Conservation (phyloP, 768 basidiomycete genomes). For the Mycena metata region DNA sequence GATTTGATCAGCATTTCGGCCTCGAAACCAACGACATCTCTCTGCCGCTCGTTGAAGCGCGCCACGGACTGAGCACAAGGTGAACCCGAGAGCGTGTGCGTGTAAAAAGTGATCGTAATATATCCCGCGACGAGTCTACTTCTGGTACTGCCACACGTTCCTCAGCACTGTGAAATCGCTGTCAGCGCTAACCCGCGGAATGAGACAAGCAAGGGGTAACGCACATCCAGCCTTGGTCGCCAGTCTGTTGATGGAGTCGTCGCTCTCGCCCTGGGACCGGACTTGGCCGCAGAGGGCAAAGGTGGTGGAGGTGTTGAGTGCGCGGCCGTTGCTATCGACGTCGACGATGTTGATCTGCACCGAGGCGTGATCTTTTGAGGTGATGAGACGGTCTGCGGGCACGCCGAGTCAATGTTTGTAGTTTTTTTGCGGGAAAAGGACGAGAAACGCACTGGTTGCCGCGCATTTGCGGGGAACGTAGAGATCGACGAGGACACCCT, state of each 20-base stretch:
- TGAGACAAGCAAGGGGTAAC: constrained; percentile 49
- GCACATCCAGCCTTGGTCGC: constrained; percentile 95
- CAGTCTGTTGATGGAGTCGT: constrained; percentile 96
- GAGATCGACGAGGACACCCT: constrained; percentile 99
- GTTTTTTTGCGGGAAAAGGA: constrained; percentile 10
- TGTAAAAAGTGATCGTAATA: constrained; percentile 19
- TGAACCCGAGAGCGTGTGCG: constrained; percentile 4
- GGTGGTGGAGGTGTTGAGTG: constrained; percentile 83
- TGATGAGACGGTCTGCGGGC: constrained; percentile 91
- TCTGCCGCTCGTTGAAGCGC: constrained; percentile 43
- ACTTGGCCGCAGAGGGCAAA: constrained; percentile 97
- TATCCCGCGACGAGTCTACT: constrained; percentile 63
- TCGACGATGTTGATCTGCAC: constrained; percentile 97
- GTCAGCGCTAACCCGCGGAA: not conserved
- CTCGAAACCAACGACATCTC: constrained; percentile 69
- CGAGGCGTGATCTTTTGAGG: constrained; percentile 98
- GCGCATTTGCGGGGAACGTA: constrained; percentile 99
- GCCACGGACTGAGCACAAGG: not conserved
- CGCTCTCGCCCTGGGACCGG: constrained; percentile 94
- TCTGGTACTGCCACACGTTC: constrained; percentile 96
- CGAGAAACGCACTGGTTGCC: constrained; percentile 85
- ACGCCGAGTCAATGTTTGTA: constrained; percentile 21
- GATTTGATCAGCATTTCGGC: no score
- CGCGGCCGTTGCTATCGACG: constrained; percentile 91
- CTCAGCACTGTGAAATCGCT: constrained; percentile 78